These are phyloP conservation scores for Ogataea paradorogensis DNA, from an alignment of 805 yeast species.

Conservation along the genomic window DNA sequence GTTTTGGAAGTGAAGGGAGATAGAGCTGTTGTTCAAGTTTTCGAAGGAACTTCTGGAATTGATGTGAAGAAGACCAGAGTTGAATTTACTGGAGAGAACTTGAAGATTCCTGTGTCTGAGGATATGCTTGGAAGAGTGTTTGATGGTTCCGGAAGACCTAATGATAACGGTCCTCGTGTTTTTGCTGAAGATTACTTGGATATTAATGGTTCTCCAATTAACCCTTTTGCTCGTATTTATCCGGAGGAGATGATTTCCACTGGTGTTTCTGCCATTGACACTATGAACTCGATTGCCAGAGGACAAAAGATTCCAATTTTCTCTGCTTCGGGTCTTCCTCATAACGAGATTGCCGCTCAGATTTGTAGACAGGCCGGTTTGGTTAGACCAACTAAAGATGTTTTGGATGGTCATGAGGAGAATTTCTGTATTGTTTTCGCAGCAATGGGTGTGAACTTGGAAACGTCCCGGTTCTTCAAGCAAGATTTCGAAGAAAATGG, in stretches of 20 bases:
- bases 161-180: constrained; percentile 96
- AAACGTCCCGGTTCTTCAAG: constrained; percentile 96
- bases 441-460: constrained; percentile 99
- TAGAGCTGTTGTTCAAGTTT: constrained; percentile 97
- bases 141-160: constrained; percentile 98
- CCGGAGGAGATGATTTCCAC: constrained; percentile 99
- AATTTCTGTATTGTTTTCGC: constrained; percentile 99
- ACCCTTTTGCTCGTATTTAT: constrained; percentile 96
- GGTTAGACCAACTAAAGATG: constrained; percentile 99
- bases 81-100: constrained; percentile 93
- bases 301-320: constrained; percentile 99
- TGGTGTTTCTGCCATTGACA: constrained; percentile 97
- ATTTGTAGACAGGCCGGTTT: constrained; percentile 99
- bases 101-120: constrained; percentile 93
- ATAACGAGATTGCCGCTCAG: constrained; percentile 99
- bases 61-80: constrained; percentile 97
- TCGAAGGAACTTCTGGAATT: constrained; percentile 98
- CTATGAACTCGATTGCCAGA: constrained; percentile 99
- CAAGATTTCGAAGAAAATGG: constrained; percentile 99
- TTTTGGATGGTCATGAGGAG: constrained; percentile 99
- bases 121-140: constrained; percentile 97
- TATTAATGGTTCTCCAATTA: constrained; percentile 98
- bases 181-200: constrained; percentile 98
- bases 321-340: constrained; percentile 99
- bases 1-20: constrained; percentile 97